A percentile compares a stretch with the other conserved stretches of the same genome.
Conservation (phyloP, 768 basidiomycete species). For the Pisolithus tinctorius region DNA sequence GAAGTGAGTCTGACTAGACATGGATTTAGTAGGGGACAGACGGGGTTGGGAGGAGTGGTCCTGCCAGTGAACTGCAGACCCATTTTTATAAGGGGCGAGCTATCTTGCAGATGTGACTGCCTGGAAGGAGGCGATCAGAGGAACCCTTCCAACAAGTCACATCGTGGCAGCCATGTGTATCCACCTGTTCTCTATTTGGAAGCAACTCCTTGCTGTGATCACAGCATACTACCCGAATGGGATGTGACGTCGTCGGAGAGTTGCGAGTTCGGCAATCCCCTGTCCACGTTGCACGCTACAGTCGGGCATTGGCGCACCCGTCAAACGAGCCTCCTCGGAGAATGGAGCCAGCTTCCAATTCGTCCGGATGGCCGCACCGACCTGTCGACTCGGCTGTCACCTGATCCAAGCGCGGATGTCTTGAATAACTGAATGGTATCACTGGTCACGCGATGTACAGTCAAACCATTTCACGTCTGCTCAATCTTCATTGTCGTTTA, state of each 20-base stretch:
- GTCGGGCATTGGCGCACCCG: neutral
- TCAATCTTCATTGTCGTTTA: neutral
- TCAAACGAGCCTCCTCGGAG: neutral
- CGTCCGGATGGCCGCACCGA: too few species aligned
- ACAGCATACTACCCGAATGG: constrained; percentile 12
- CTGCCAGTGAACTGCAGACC: neutral
- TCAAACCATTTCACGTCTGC: too few species aligned
- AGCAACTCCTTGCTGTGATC: constrained; percentile 22
- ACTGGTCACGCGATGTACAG: too few species aligned
- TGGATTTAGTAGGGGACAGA: neutral
- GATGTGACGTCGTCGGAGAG: constrained; percentile 5
- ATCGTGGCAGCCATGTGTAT: constrained; percentile 10
- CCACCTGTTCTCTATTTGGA: constrained; percentile 9
- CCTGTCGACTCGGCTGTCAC: too few species aligned
- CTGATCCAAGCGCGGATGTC: too few species aligned
- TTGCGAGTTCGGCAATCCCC: constrained; percentile 12
- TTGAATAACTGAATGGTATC: too few species aligned
- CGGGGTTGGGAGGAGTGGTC: neutral
- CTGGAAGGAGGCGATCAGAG: neutral
- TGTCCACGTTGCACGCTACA: constrained; percentile 16
- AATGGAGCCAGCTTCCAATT: too few species aligned
- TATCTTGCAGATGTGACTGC: constrained; percentile 7
- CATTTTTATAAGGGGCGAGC: constrained; percentile 18
- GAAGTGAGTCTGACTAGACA: neutral
- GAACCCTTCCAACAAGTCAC: constrained; percentile 21